Evolutionary conservation across 345 rosid genomes (phyloP).

Genomic region (Bretschneidera sinensis): DNA sequence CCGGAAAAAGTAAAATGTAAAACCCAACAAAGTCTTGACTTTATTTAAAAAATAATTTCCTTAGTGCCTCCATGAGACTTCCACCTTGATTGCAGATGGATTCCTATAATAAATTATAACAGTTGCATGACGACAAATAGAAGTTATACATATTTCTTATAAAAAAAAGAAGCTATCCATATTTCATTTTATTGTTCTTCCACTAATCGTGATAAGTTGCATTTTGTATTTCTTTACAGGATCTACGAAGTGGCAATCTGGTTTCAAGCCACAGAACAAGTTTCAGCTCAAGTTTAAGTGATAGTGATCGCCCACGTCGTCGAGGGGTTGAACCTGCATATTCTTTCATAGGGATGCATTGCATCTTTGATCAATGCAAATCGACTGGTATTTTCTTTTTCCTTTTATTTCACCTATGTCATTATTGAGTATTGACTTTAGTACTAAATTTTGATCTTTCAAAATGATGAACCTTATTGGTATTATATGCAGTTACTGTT

Average conservation of each 20-base stretch:
- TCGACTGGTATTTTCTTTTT: conserved; percentile 55
- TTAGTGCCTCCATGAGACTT: neutral
- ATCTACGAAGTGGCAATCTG: conserved; percentile 51
- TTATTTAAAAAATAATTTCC: no score
- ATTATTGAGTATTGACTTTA: conserved; percentile 2
- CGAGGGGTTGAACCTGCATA: conserved; percentile 71
- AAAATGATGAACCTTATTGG: conserved; percentile 14
- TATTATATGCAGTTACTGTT: conserved; percentile 70
- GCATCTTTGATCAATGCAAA: conserved; percentile 95
- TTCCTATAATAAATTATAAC: no score
- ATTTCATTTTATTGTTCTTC: neutral
- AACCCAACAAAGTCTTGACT: neutral
- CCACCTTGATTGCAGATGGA: neutral
- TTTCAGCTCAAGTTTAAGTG: conserved; percentile 77
- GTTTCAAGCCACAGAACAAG: conserved; percentile 73
- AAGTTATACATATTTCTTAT: no score
- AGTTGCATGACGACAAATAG: neutral
- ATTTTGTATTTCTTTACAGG: conserved; percentile 38
- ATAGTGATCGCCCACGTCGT: conserved; percentile 51
- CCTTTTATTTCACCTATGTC: conserved; percentile 8
- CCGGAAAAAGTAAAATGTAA: neutral
- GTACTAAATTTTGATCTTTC: conserved; percentile 3
- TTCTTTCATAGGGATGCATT: conserved; percentile 97
- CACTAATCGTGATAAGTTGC: conserved; percentile 10
- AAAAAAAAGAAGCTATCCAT: no score